phyloP scores from a whole-genome alignment of 1,139 yeast species.

The Lodderomyces margitis region DNA sequence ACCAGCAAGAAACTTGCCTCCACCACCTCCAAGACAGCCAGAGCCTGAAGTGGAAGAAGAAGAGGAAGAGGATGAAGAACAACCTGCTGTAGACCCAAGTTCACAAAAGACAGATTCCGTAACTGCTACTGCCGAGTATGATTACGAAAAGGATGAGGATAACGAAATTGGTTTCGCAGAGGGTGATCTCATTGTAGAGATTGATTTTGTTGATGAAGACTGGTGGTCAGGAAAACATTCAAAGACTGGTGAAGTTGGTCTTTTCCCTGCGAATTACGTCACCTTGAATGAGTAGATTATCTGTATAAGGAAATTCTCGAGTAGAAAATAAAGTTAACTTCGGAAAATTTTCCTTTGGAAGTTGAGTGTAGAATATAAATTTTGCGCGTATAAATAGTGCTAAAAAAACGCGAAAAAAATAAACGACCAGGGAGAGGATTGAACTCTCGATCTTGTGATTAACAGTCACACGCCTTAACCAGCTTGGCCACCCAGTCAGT shows the following conservation, averaged over 20 bases:
- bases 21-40: conserved; percentile 22
- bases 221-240: conserved; percentile 92
- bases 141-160: conserved; percentile 72
- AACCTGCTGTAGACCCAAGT: conserved; percentile 45
- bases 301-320: neutral
- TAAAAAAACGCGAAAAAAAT: no score
- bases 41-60: conserved; percentile 8
- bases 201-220: conserved; percentile 88
- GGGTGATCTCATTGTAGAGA: conserved; percentile 76
- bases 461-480: conserved; percentile 13
- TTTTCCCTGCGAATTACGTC: conserved; percentile 92
- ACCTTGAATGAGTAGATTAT: conserved; percentile 24
- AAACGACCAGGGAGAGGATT: conserved; percentile 12
- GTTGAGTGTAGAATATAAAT: no score
- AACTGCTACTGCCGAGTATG: conserved; percentile 63
- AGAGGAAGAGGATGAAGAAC: conserved; percentile 22
- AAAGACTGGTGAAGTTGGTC: conserved; percentile 66
- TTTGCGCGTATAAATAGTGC: no score
- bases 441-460: conserved; percentile 13
- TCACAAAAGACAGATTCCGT: conserved; percentile 57
- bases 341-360: no score
- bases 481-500: conserved; percentile 12
- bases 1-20: conserved; percentile 17
- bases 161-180: conserved; percentile 83
- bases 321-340: neutral